phyloP scores from a whole-genome alignment of 2,329 filamentous ascomycete species.

The Aspergillus novoparasiticus region DNA sequence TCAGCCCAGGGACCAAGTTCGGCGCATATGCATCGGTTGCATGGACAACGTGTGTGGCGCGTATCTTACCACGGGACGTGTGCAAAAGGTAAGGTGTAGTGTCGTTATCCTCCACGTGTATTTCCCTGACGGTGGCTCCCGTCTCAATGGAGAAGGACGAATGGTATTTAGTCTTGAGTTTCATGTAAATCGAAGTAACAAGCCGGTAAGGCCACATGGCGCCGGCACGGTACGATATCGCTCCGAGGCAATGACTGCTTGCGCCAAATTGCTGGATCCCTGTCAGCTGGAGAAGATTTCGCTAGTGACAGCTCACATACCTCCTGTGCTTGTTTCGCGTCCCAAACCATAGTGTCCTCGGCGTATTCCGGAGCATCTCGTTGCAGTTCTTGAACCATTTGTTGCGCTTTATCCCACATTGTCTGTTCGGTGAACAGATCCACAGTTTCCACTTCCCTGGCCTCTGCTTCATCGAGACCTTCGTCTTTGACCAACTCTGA shows the following conservation, averaged over 20 bases:
- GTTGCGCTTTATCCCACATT: conserved; percentile 14
- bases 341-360: conserved; percentile 6
- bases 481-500: conserved; percentile 7
- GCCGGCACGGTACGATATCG: conserved; percentile 20
- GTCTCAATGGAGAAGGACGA: conserved; percentile 24
- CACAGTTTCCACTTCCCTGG: conserved; percentile 16
- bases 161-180: conserved; percentile 15
- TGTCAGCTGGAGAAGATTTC: neutral
- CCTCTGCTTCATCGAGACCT: conserved; percentile 9
- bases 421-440: conserved; percentile 16
- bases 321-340: conserved; percentile 16
- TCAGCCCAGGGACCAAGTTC: conserved; percentile 46
- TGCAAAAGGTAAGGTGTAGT: neutral
- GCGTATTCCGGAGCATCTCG: conserved; percentile 11
- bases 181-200: conserved; percentile 23
- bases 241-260: conserved; percentile 15
- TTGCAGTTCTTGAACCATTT: conserved; percentile 12
- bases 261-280: neutral
- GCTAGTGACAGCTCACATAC: conserved; percentile 15
- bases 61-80: conserved; percentile 49
- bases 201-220: conserved; percentile 32
- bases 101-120: conserved; percentile 3
- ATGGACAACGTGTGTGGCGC: conserved; percentile 49
- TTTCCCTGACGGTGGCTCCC: conserved; percentile 18
- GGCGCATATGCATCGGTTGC: conserved; percentile 60